Evolutionary conservation across 2,329 filamentous ascomycete species (phyloP).

Genomic region (Fusarium succisae): DNA sequence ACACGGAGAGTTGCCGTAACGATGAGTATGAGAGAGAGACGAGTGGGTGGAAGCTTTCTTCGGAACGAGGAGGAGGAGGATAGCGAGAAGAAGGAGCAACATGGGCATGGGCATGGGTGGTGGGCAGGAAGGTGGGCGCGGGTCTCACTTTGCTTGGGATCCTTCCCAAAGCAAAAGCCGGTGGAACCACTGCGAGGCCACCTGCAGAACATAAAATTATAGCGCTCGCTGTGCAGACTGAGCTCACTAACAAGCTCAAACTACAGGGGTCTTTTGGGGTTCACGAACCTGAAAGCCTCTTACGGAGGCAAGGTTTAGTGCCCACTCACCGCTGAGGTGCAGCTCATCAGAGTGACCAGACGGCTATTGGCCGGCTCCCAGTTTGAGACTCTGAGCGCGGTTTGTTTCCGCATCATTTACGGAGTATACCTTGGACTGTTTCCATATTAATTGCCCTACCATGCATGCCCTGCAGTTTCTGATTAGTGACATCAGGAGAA

Average conservation of each 20-base stretch:
- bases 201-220: conserved; percentile 12
- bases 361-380: conserved; percentile 12
- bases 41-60: conserved; percentile 45
- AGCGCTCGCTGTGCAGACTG: background rate
- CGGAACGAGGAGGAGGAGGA: conserved; percentile 7
- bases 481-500: conserved; percentile 26
- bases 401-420: conserved; percentile 22
- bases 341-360: background rate
- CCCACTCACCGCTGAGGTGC: conserved; percentile 1
- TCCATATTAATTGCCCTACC: conserved; percentile 21
- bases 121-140: conserved; percentile 37
- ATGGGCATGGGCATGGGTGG: conserved; percentile 7
- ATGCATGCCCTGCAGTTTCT: conserved; percentile 9
- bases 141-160: conserved; percentile 21
- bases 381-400: conserved; percentile 2
- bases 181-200: conserved; percentile 16
- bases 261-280: conserved; percentile 18
- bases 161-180: conserved; percentile 10
- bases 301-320: background rate
- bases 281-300: background rate
- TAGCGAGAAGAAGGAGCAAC: conserved; percentile 7
- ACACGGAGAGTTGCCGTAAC: conserved; percentile 27
- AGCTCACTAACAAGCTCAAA: conserved; percentile 6
- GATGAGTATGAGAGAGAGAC: conserved; percentile 30
- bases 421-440: background rate